Percentiles rank a stretch among this genome's conserved stretches.
Evolutionary conservation across 1,284 basidiomycete genomes (phyloP).

Genomic region (Stereum hirsutum): DNA sequence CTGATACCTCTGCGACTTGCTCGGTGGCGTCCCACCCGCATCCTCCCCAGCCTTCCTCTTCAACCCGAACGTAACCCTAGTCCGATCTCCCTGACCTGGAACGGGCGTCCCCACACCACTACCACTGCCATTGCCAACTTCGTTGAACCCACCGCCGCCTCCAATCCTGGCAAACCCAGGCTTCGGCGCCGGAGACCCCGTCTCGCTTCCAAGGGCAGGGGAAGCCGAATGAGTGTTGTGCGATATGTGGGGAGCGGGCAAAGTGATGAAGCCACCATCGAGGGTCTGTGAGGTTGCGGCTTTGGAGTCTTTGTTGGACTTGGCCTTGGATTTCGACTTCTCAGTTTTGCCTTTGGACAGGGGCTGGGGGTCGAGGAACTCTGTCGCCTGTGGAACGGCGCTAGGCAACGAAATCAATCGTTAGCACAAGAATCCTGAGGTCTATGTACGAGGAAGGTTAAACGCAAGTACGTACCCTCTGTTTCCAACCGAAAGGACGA

Average conservation of each 20-base stretch:
- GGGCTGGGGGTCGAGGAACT: slow-evolving; percentile 71
- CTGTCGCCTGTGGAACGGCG: slow-evolving; percentile 71
- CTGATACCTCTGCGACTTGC: no score
- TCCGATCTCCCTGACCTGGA: slow-evolving; percentile 40
- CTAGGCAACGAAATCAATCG: slow-evolving; percentile 27
- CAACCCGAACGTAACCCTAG: slow-evolving; percentile 69
- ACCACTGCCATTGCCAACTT: slow-evolving; percentile 30
- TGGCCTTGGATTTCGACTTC: slow-evolving; percentile 66
- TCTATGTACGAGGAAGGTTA: not conserved
- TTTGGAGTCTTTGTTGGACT: slow-evolving; percentile 60
- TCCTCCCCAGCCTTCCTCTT: slow-evolving; percentile 74
- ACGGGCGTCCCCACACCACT: slow-evolving; percentile 43
- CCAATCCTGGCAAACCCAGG: slow-evolving; percentile 73
- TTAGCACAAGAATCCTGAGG: no score
- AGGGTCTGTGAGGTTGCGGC: slow-evolving; percentile 30
- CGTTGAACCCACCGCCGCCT: slow-evolving; percentile 23
- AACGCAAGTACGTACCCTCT: slow-evolving; percentile 55
- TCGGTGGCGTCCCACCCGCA: slow-evolving; percentile 32
- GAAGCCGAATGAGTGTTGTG: slow-evolving; percentile 32
- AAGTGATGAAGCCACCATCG: slow-evolving; percentile 61
- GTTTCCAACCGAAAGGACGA: slow-evolving; percentile 89
- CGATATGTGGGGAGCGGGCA: slow-evolving; percentile 43
- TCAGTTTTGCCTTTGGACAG: slow-evolving; percentile 68
- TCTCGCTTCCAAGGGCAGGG: slow-evolving; percentile 30
- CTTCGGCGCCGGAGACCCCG: slow-evolving; percentile 56